phyloP scores from a whole-genome alignment of 2,329 filamentous ascomycete species.

The Periconia macrospinosa region DNA sequence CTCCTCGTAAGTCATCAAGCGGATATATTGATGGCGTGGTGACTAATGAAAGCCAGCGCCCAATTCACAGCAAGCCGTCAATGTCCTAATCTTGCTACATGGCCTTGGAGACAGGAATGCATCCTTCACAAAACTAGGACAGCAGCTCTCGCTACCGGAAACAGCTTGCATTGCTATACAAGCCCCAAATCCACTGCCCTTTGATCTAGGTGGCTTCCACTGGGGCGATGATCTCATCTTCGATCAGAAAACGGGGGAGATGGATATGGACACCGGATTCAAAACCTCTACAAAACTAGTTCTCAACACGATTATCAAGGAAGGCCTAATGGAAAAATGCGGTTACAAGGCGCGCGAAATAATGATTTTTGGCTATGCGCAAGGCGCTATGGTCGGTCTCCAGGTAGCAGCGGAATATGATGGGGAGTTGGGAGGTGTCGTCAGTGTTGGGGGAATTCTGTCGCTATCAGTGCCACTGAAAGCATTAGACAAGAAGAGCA shows the following conservation, averaged over 20 bases:
- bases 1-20: conserved; percentile 45
- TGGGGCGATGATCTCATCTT: conserved; percentile 64
- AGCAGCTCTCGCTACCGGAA: conserved; percentile 71
- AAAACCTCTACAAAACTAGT: conserved; percentile 46
- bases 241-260: conserved; percentile 53
- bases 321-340: conserved; percentile 52
- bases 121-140: conserved; percentile 70
- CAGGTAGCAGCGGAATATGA: conserved; percentile 43
- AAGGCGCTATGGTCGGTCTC: conserved; percentile 60
- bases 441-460: conserved; percentile 65
- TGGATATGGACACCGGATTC: conserved; percentile 60
- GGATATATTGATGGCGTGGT: neutral
- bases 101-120: conserved; percentile 76
- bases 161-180: conserved; percentile 75
- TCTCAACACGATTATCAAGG: conserved; percentile 46
- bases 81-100: conserved; percentile 80
- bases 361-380: conserved; percentile 58
- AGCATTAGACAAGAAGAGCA: conserved; percentile 52
- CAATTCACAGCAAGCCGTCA: conserved; percentile 63
- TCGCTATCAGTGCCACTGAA: conserved; percentile 43
- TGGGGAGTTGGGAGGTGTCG: conserved; percentile 58
- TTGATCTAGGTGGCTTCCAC: conserved; percentile 66
- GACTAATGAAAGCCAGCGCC: conserved; percentile 30
- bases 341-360: conserved; percentile 54
- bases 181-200: conserved; percentile 69